Percentiles rank a stretch among this genome's conserved stretches.
These are phyloP conservation scores for Rhodomyrtus tomentosa DNA, from an alignment of 345 rosid species.

Conservation along the genomic window DNA sequence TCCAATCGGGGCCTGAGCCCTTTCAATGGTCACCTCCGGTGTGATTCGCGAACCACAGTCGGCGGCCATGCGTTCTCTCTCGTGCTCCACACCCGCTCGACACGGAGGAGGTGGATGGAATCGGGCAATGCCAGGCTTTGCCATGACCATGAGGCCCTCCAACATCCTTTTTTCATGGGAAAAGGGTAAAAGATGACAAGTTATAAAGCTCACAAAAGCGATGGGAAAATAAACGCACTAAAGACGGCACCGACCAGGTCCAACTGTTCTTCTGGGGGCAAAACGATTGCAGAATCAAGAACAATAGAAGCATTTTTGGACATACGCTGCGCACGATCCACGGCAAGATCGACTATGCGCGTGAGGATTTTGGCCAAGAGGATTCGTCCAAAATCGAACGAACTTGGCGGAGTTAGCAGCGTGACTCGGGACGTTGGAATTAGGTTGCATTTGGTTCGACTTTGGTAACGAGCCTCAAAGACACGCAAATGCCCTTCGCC, in stretches of 20 bases:
- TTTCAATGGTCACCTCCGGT: background rate
- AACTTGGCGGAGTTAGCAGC: background rate
- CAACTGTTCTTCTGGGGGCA: background rate
- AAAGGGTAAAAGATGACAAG: background rate
- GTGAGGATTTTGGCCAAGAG: fast-evolving
- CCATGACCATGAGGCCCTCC: background rate
- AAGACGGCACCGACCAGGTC: background rate
- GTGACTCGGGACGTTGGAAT: background rate
- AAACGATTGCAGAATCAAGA: background rate
- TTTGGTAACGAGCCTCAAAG: too few species aligned
- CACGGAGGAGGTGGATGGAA: background rate
- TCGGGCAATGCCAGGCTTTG: background rate
- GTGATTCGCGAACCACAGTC: background rate
- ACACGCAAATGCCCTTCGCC: too few species aligned
- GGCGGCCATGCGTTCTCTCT: background rate
- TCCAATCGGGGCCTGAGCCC: background rate
- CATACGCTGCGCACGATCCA: background rate
- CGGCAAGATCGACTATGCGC: background rate
- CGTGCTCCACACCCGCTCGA: background rate
- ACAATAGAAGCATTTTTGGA: background rate
- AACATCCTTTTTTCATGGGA: background rate
- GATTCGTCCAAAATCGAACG: fast-evolving
- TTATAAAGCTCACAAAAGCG: background rate
- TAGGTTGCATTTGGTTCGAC: too few species aligned
- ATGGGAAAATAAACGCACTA: background rate